These are phyloP conservation scores for Colletotrichum magnum DNA, from an alignment of 2,329 filamentous ascomycete genomes.

Conservation along the genomic window DNA sequence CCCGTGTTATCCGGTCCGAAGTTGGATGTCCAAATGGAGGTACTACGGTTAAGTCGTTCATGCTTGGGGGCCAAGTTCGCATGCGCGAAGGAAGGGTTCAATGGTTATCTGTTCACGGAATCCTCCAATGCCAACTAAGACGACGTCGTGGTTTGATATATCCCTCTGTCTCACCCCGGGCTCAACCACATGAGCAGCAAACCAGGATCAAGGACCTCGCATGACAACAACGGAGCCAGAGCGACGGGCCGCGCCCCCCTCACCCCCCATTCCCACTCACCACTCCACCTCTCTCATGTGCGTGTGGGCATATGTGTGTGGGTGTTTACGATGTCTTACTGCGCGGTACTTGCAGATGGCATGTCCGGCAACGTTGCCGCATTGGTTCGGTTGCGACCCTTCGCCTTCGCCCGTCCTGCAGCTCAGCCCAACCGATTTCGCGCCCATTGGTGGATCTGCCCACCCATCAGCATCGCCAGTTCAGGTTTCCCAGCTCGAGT, in stretches of 20 bases:
- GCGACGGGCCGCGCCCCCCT: conserved; percentile 33
- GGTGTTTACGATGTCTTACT: conserved; percentile 12
- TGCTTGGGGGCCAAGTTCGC: conserved; percentile 24
- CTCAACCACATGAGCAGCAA: conserved; percentile 25
- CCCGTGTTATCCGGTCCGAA: too few species aligned
- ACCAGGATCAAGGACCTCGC: conserved; percentile 5
- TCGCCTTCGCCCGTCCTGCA: conserved; percentile 8
- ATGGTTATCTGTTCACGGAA: too few species aligned
- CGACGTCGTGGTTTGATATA: conserved; percentile 27
- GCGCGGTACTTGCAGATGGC: conserved; percentile 36
- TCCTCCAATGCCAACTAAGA: conserved; percentile 19
- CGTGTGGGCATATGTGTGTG: conserved; percentile 20
- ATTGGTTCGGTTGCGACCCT: conserved; percentile 30
- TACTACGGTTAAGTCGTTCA: too few species aligned
- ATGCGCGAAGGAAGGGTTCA: conserved; percentile 17
- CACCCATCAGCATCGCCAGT: conserved; percentile 4
- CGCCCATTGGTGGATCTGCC: conserved; percentile 35
- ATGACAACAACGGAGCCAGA: conserved; percentile 15
- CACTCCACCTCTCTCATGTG: too few species aligned
- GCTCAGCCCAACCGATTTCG: conserved; percentile 24
- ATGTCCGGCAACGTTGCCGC: conserved; percentile 13
- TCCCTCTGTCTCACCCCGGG: conserved; percentile 12
- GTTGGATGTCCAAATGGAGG: neutral
- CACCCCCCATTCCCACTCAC: too few species aligned
- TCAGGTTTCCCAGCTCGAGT: conserved; percentile 1